Evolutionary conservation across 768 basidiomycete genomes (phyloP).

Genomic region (Sporobolomyces pararoseus): DNA sequence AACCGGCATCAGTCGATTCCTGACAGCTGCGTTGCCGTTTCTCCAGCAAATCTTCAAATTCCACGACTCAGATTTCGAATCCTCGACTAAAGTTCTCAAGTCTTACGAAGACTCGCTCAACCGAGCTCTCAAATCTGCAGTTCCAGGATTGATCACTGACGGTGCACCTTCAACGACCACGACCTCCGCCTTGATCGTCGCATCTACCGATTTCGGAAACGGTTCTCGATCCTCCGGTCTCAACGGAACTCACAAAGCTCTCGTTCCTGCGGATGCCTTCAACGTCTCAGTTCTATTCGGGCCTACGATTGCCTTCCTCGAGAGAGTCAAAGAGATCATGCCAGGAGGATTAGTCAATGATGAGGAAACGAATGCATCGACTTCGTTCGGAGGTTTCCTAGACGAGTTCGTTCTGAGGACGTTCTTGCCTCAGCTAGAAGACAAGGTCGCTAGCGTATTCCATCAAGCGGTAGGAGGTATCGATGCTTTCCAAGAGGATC

Average conservation of each 20-base stretch:
- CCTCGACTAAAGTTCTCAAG: constrained; percentile 64
- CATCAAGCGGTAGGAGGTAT: constrained; percentile 69
- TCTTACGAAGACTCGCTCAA: constrained; percentile 80
- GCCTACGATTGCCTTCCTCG: constrained; percentile 80
- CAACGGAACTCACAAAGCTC: constrained; percentile 74
- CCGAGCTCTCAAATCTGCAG: constrained; percentile 76
- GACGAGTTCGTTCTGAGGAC: constrained; percentile 74
- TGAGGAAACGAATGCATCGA: constrained; percentile 42
- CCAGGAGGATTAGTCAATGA: constrained; percentile 52
- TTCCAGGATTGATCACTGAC: constrained; percentile 84
- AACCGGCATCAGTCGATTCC: not conserved
- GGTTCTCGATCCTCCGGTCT: constrained; percentile 50
- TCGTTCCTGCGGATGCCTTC: constrained; percentile 88
- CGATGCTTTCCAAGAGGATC: constrained; percentile 83
- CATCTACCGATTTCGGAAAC: constrained; percentile 62
- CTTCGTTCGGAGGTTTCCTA: constrained; percentile 44
- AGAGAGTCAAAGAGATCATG: constrained; percentile 65
- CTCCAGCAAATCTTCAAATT: constrained; percentile 81
- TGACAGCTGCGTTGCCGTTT: not conserved
- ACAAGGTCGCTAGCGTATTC: constrained; percentile 81
- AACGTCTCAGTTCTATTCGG: constrained; percentile 92
- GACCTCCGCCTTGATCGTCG: constrained; percentile 30
- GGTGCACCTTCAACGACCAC: constrained; percentile 50
- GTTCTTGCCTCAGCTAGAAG: constrained; percentile 90
- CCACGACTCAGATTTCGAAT: constrained; percentile 77